Evolutionary conservation across 2,329 filamentous ascomycete species (phyloP), one percentile per base, ranked within the genome.

Genomic region (Colletotrichum lupini): DNA sequence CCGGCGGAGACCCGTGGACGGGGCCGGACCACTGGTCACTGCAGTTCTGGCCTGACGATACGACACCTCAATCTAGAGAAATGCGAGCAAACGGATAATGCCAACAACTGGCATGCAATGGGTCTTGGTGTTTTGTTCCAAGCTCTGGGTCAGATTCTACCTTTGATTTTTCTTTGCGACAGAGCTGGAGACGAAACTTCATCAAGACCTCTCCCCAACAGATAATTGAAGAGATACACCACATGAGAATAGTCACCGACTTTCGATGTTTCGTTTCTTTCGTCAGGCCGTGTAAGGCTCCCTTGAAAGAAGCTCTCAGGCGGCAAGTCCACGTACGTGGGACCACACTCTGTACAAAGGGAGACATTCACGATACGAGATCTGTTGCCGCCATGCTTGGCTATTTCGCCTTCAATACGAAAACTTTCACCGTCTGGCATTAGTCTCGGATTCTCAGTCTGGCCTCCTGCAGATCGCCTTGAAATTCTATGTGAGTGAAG

Each of bases 31-130:
- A 69, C 49, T 60, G 60, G 60, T 16, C 61, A 52, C 59, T 69
- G 66, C 42, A 72, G 28, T 56, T 64, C 66, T 72, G 66, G 59
- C 66, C 66, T 60, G 69, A 69, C 58, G 30, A 64, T 49, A 69
- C 58, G 68, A 62, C 19, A 42, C 37, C 52, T 68, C 64, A 68
- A 56, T 58, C 68, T 16, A 24, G 56, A 64, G 32, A 32, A 35
- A 62, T 32, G 22, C 12, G 42, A 56, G 62, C 55, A 55, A 53
- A 53, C 28, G 53, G 61, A 63, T 53, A 22, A 63, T 35, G 8
- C 32, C 8, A 9, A 55, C 22, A 55, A 37, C 4, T 37, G 42
- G 42, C 42, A 49, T 49, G 16, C 42, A 49, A 49, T 24, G 28
- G 9, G 30, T 63, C 22, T 64, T 22, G 5, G 49, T 26, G 14